Evolutionary conservation across 495 filamentous ascomycete species (phyloP), one percentile per base, ranked within the genome.

Genomic region (Trichoderma erinaceum): DNA sequence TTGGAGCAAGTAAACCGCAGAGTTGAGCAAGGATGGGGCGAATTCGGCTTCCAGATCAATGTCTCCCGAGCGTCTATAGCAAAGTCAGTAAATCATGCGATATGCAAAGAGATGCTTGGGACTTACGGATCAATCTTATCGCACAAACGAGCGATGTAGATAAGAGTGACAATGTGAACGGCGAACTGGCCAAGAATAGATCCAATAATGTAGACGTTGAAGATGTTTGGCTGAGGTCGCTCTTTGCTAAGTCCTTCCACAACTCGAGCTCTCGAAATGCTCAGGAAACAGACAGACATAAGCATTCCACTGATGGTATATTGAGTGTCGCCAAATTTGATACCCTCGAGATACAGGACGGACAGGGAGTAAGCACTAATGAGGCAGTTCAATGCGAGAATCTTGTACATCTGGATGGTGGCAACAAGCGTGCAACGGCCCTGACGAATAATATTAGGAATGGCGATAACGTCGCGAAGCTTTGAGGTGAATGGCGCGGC

Each of bases 321-420:
- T 77, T 99, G 95, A 41, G 94, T 93, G 78, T 99, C 95, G 63
- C 95, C 93, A 73, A 99, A 99, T 80, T 99, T 99, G 83, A 99
- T 99, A 67, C 95, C 95, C 71, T 98, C 95, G 8, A 99, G 82
- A 74, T 99, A 99, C 58, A 99, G 84, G 44, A 99, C 95, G 78
- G 89, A 93, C 72, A 98, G 78, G 80, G 93, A 97, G 86, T 99
- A 99, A 25, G 95, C 95, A 74, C 91, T 96, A 77, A 99, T 99
- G 73, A 99, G 82, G 76, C 95, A 99, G 82, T 99, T 99, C 68
- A 99, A 82, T 25, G 95, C 95, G 66, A 99, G 85, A 73, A 99
- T 99, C 84, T 99, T 99, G 85, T 98, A 99, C 95, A 99, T 99
- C 80, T 99, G 95, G 70, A 99, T 98, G 4, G 96, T 98, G 5